Percentiles rank a stretch among this genome's conserved stretches.
phyloP scores from a whole-genome alignment of 441 rosid genomes.

The Kokia cookei region DNA sequence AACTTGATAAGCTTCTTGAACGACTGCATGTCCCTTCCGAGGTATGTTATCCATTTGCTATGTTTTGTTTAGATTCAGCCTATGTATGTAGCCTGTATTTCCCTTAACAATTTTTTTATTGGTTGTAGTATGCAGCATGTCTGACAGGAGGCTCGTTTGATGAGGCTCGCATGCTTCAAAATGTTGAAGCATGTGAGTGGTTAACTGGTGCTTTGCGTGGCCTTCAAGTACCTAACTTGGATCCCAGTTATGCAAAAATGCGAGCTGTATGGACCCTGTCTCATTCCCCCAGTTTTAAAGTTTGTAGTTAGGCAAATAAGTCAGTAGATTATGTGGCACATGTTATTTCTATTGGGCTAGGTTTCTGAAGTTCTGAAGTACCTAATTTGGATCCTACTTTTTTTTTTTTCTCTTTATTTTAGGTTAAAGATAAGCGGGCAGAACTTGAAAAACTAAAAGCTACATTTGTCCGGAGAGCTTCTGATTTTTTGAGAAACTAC shows the following conservation, averaged over 20 bases:
- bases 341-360: background rate
- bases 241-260: constrained; percentile 72
- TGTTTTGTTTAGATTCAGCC: constrained; percentile 7
- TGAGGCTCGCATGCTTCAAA: constrained; percentile 86
- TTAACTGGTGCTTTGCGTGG: constrained; percentile 72
- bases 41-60: constrained; percentile 35
- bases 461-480: constrained; percentile 88
- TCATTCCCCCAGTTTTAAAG: background rate
- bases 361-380: background rate
- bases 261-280: constrained; percentile 64
- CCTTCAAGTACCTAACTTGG: constrained; percentile 83
- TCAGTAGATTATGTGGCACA: background rate
- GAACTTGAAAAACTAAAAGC: constrained; percentile 81
- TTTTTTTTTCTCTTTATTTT: constrained; percentile 19
- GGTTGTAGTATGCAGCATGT: constrained; percentile 73
- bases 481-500: constrained; percentile 94
- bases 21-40: constrained; percentile 86
- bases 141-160: constrained; percentile 92
- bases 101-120: constrained; percentile 20
- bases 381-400: background rate
- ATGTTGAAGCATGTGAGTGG: constrained; percentile 99
- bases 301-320: constrained; percentile 4
- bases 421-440: constrained; percentile 90
- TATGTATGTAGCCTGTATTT: constrained; percentile 4
- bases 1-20: constrained; percentile 92